Evolutionary conservation across 2,329 filamentous ascomycete species (phyloP).

Genomic region (Cytospora leucostoma): DNA sequence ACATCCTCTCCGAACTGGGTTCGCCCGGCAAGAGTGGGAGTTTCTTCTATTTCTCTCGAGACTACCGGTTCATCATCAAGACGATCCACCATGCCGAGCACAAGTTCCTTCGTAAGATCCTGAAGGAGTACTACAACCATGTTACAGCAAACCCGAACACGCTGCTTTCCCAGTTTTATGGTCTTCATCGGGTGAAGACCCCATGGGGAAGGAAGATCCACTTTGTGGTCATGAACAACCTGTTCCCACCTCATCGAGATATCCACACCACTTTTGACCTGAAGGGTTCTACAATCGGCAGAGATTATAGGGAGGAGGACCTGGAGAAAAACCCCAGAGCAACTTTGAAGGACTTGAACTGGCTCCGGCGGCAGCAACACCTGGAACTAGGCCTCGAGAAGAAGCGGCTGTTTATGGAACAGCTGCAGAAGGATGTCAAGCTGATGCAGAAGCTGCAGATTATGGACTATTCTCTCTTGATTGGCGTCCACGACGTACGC

Average conservation of each 20-base stretch:
- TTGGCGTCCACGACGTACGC: conserved; percentile 89
- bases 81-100: conserved; percentile 96
- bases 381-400: conserved; percentile 88
- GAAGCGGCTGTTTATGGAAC: conserved; percentile 83
- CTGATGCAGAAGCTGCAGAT: conserved; percentile 87
- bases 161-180: conserved; percentile 95
- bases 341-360: conserved; percentile 95
- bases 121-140: conserved; percentile 92
- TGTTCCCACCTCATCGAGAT: conserved; percentile 95
- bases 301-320: conserved; percentile 87
- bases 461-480: conserved; percentile 96
- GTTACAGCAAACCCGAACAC: conserved; percentile 92
- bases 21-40: conserved; percentile 98
- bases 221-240: conserved; percentile 99
- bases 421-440: conserved; percentile 83
- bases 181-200: conserved; percentile 95
- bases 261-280: conserved; percentile 97
- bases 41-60: conserved; percentile 98
- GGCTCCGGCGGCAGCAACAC: conserved; percentile 81
- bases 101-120: conserved; percentile 79
- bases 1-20: conserved; percentile 94
- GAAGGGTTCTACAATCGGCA: conserved; percentile 92
- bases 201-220: conserved; percentile 98
- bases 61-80: conserved; percentile 99
- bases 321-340: conserved; percentile 86